Evolutionary conservation across 139 green algal species (phyloP), one percentile per base, ranked within the genome.

Genomic region (Micractinium sp.): DNA sequence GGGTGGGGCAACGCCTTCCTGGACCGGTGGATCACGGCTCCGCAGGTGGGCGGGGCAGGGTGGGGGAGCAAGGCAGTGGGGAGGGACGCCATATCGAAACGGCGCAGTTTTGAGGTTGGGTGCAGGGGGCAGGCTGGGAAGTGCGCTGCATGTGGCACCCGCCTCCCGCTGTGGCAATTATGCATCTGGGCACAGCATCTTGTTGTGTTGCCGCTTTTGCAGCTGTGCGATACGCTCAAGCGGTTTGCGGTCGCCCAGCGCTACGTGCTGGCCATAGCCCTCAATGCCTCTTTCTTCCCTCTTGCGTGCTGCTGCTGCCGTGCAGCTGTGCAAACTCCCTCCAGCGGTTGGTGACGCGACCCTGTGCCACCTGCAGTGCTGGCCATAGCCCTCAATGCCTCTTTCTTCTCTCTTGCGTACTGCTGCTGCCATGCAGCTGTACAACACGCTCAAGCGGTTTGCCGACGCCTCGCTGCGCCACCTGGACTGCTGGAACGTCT

Each of bases 1-100:
- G 89, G 91, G 53, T 98, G 96, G 96, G 96, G 96, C 67, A 84
- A 90, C 56, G 91, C 91, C 16, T 98, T 97, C 89, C 39, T 89
- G 56, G 77, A 86, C n/a, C 47, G 39, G 25, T 97, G 95, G 94
- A 94, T 96, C 61, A 85, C 83, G 14, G 66, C 81, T 15, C 41
- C 27, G 35, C 67, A 82, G 79, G 87, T 87, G 80, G 15, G 77
- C 22, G 9, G 66, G 15, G 0, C n/a, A 20, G 81, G 60, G 19
- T 15, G 60, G 19, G 35, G 19, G 56, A n/a, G n/a, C n/a, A n/a
- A n/a, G n/a, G n/a, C n/a, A n/a, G 73, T 14, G 73, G 73, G 60
- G 16, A 16, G 60, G 60, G 60, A 36, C 18, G 73, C 60, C 16
- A 16, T 14, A 14, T 67, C 15, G 60, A 16, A 16, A 47, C 29